phyloP scores from a whole-genome alignment of 2,329 filamentous ascomycete species.

The Ophiocordyceps polyrhachis-furcata region DNA sequence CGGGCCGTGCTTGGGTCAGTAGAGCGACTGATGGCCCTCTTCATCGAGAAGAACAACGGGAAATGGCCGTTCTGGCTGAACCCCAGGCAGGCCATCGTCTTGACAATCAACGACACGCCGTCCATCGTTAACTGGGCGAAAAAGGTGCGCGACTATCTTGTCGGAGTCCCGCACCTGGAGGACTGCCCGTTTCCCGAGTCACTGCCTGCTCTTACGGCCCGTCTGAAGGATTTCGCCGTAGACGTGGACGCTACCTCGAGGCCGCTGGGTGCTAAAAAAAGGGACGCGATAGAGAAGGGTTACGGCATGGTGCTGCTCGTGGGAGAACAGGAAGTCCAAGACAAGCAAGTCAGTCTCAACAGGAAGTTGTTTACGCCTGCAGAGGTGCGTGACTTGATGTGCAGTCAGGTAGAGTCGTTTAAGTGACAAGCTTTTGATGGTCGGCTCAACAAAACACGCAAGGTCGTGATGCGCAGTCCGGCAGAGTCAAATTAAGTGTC shows the following conservation, averaged over 20 bases:
- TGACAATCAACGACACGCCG: constrained; percentile 48
- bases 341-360: constrained; percentile 29
- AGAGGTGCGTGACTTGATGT: constrained; percentile 25
- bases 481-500: too few species aligned
- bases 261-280: constrained; percentile 48
- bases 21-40: constrained; percentile 65
- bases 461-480: too few species aligned
- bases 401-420: constrained; percentile 26
- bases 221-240: constrained; percentile 22
- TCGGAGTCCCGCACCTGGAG: constrained; percentile 28
- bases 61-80: constrained; percentile 81
- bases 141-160: constrained; percentile 27
- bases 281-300: constrained; percentile 49
- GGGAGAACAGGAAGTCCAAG: constrained; percentile 45
- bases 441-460: too few species aligned
- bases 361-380: constrained; percentile 24
- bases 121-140: constrained; percentile 31
- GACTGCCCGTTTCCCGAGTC: constrained; percentile 1
- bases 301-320: constrained; percentile 60
- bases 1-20: constrained; percentile 70
- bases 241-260: constrained; percentile 49
- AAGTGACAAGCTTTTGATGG: constrained; percentile 28
- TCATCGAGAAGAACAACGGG: constrained; percentile 69
- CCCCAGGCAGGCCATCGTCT: constrained; percentile 55
- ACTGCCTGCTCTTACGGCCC: neutral